These are phyloP conservation scores for Brasilioporus rufonigricans DNA, from an alignment of 768 basidiomycete species.

Conservation along the genomic window DNA sequence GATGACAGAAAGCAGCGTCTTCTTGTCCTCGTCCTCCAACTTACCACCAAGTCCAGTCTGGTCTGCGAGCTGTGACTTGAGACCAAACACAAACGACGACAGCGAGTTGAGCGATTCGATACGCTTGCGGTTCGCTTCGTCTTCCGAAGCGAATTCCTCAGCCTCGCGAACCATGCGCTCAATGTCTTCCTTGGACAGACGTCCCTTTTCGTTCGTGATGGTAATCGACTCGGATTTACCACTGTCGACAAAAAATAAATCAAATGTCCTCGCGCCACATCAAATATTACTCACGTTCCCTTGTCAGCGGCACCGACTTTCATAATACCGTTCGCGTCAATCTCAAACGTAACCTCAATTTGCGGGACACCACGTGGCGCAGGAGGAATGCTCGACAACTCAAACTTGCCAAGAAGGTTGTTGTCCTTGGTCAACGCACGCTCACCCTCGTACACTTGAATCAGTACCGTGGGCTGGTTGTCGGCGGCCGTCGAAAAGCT, in stretches of 20 bases:
- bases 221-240: conserved; percentile 89
- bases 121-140: conserved; percentile 75
- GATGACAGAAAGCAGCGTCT: conserved; percentile 73
- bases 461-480: conserved; percentile 92
- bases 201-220: conserved; percentile 95
- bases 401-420: conserved; percentile 96
- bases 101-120: conserved; percentile 84
- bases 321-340: conserved; percentile 95
- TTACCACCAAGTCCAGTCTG: conserved; percentile 91
- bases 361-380: conserved; percentile 97
- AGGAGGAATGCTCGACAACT: conserved; percentile 88
- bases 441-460: conserved; percentile 98
- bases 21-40: conserved; percentile 76
- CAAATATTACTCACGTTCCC: conserved; percentile 65
- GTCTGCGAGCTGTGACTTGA: conserved; percentile 86
- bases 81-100: conserved; percentile 79
- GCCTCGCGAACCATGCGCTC: conserved; percentile 95
- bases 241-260: conserved; percentile 31
- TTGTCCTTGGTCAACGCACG: conserved; percentile 98
- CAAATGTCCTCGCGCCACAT: not conserved
- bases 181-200: conserved; percentile 85
- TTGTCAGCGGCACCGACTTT: conserved; percentile 91
- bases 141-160: conserved; percentile 84
- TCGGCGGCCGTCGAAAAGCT: conserved; percentile 83
- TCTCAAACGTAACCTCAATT: conserved; percentile 95